Base-by-base conservation (phyloP, 177 flowering plant species). In the Vitis hybrid region DNA sequence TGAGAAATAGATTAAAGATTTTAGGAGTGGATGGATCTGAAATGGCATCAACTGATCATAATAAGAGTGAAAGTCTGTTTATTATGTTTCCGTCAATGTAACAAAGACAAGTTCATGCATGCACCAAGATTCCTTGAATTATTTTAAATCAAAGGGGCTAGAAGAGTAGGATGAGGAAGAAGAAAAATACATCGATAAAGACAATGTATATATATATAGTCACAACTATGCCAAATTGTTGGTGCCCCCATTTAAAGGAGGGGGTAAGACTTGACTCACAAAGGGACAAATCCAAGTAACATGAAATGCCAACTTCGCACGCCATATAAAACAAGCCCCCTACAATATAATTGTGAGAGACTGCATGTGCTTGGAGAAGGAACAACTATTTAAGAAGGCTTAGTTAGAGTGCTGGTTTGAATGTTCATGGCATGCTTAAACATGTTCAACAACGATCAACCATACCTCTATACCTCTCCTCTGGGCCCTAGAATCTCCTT, bases 401-500 rank as follows among this genome's bases (percentile, higher is more conserved):
- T 28, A 54, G 67, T 51, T 0, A 5, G 57, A 11, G 61, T 15
- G 19, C 19, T 71, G 55, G n/a, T 57, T 63, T 63, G 62, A 5
- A 69, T 66, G 31, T 65, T 72, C 73, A 87, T 49, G 56, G 66
- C 70, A 63, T 76, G 63, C 70, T 22, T 59, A 33, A 66, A 71
- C 75, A 62, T 76, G 74, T 71, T 71, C 67, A 65, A 70, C 74
- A 70, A 19, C 14, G 52, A 76, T 69, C 70, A 76, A 9, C 78
- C 73, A 65, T 68, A 71, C 68, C 64, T 73, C 64, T 77, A 49
- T 56, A 49, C 81, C 51, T 72, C 83, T 51, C 70, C 82, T 2
- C 83, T 90, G 87, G 86, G 90, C 75, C 95, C 98, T 38, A 90
- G 98, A 74, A 92, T 94, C 78, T 94, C 97, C 56, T 94, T 94